Conservation (phyloP, 805 yeast genomes). For the Lachancea nothofagi region DNA sequence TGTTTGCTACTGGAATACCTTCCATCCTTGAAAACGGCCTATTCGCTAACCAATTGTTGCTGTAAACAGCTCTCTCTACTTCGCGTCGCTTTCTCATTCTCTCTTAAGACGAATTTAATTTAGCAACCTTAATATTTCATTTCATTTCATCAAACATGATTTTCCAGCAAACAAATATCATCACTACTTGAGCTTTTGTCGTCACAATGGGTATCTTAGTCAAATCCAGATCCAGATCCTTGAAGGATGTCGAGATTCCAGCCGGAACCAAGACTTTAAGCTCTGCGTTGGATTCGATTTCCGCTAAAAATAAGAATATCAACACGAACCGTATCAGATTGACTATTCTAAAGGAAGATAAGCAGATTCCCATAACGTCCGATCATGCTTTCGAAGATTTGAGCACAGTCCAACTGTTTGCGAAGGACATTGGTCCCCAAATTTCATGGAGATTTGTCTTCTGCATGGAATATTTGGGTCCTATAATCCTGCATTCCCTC, state of each 20-base stretch:
- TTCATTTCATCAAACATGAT: too few relatives aligned
- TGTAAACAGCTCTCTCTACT: too few relatives aligned
- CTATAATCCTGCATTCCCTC: slow-evolving; percentile 71
- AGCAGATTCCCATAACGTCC: slow-evolving; percentile 29
- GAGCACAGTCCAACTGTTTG: slow-evolving; percentile 43
- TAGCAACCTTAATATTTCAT: too few relatives aligned
- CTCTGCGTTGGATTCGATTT: slow-evolving; percentile 40
- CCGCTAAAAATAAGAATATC: slow-evolving; percentile 38
- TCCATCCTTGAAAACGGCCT: too few relatives aligned
- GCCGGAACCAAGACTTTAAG: slow-evolving; percentile 38
- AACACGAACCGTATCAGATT: slow-evolving; percentile 53
- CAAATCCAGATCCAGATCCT: slow-evolving; percentile 54
- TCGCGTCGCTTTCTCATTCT: too few relatives aligned
- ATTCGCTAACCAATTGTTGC: too few relatives aligned
- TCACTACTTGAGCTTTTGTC: neutral
- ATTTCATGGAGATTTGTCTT: slow-evolving; percentile 90
- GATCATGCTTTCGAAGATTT: slow-evolving; percentile 31
- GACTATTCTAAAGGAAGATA: slow-evolving; percentile 36
- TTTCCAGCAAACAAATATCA: neutral
- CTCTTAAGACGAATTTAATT: too few relatives aligned
- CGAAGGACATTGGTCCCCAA: slow-evolving; percentile 91
- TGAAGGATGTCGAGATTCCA: slow-evolving; percentile 43
- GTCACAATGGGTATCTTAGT: slow-evolving; percentile 37
- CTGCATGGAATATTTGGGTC: slow-evolving; percentile 83
- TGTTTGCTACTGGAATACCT: too few relatives aligned